Base-by-base conservation (phyloP, 352 stramenopile genomes). In the Pythium grandisporangium region DNA sequence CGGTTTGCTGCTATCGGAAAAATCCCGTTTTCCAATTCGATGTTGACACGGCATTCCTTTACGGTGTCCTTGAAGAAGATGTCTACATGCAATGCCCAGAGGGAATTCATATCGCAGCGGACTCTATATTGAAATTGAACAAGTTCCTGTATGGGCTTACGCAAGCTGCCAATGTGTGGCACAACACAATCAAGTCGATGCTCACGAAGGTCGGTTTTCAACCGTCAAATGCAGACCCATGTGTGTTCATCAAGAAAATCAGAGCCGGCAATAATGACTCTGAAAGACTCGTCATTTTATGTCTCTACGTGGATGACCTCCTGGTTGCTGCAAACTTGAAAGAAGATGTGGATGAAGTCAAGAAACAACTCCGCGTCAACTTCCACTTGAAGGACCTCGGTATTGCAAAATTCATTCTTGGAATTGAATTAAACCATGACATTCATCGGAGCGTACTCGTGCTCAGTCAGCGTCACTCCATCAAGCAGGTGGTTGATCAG, bases 31-130 rank as follows among this genome's bases (percentile, higher is more conserved):
- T 57, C 22, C 60, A 70, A 16, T 34, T 63, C 14, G 53, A 74
- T 27, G 55, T 55, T 2, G 55, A 70, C 19, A 68, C 51, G 19
- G 59, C 51, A n/a, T 74, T 67, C 30, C 30, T 65, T 1, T 54
- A 70, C 30, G 58, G 47, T 16, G 40, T 50, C 30, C 33, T 61
- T 5, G 30, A 66, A 35, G 45, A 60, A 42, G 43, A 27, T 16
- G 42, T 48, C 2, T 62, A 49, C 33, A 44, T 53, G 32, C 41
- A 53, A n/a, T 13, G 16, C 2, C 45, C 35, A 1, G 35, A 44
- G n/a, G 49, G 42, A 11, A 24, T 51, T 11, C 17, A 45, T n/a
- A 24, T 17, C 6, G 26, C 21, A 2, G 6, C 4, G 12, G 13
- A 30, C 16, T 6, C 12, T 12, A 24, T 43, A 22, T 19, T 40